phyloP scores from a whole-genome alignment of 495 filamentous ascomycete species.

The Penicillium mononematosum region DNA sequence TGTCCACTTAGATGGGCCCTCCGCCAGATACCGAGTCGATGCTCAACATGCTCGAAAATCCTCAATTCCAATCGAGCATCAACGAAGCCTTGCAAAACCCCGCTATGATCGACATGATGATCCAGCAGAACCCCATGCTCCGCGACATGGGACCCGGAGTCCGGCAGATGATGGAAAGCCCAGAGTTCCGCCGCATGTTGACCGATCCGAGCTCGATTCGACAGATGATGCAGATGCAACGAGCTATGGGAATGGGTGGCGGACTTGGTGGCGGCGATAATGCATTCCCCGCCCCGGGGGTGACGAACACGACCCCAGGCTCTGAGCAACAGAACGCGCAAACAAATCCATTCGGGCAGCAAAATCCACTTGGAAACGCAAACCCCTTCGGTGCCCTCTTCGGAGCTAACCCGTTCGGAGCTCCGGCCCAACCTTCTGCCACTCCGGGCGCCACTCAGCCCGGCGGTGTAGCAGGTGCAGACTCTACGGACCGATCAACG shows the following conservation, averaged over 20 bases:
- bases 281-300: conserved; percentile 85
- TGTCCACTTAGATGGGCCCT: conserved; percentile 73
- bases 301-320: conserved; percentile 67
- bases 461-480: conserved; percentile 20
- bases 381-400: conserved; percentile 79
- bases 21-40: conserved; percentile 77
- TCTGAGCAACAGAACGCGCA: conserved; percentile 38
- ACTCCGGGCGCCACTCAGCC: conserved; percentile 25
- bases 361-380: conserved; percentile 25
- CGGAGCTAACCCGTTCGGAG: conserved; percentile 41
- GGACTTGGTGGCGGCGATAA: conserved; percentile 44
- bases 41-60: conserved; percentile 81
- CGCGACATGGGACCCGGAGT: conserved; percentile 78
- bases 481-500: conserved; percentile 28
- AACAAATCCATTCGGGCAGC: conserved; percentile 41
- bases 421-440: conserved; percentile 25
- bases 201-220: conserved; percentile 86
- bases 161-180: conserved; percentile 79
- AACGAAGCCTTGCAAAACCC: conserved; percentile 96
- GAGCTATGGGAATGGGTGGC: conserved; percentile 59
- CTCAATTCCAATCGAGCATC: conserved; percentile 75
- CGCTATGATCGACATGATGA: conserved; percentile 86
- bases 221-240: conserved; percentile 74
- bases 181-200: conserved; percentile 88
- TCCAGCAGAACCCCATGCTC: conserved; percentile 82